Base-by-base conservation (phyloP, 805 yeast species). In the Sugiyamaella floridensis region DNA sequence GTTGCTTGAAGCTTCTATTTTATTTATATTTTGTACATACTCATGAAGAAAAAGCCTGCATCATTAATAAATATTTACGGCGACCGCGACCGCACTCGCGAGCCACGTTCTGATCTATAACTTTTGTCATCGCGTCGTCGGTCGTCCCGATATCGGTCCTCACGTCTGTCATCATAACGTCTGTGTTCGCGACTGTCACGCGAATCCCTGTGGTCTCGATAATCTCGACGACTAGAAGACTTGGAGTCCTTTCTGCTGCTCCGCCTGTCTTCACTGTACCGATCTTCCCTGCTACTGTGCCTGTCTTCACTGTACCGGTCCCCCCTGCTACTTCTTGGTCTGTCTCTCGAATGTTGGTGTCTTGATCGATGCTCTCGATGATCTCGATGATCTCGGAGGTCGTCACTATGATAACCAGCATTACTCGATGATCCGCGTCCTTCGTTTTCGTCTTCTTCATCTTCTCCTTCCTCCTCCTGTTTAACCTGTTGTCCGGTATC, bases 1-100 rank as follows among this genome's bases (percentile, higher is more conserved):
- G 77, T 82, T 42, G 81, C 84, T 12, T 77, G 60, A 62, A 44
- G 29, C 34, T 46, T 40, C 22, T 19, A 9, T 16, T 26, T 20
- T 29, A 52, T 40, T 41, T 29, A 43, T 47, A 45, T 28, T 28
- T 15, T 32, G 8, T 40, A 37, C 15, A 20, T 40, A 45, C 10
- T 45, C 45, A 29, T 50, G 34, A 45, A 43, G 26, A 45, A n/a
- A 45, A n/a, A 18, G 22, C 16, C 14, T 18, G 43, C 28, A 46
- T 46, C 43, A 46, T 46, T 42, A 46, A 18, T 46, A 47, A 34
- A 22, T 26, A 41, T n/a, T n/a, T 37, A 20, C n/a, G 37, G 37
- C 4, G 37, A 32, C 9, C 37, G 37, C n/a, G 37, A 10, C n/a
- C 37, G 37, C n/a, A 14, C 37, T 32, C 37, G 37, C 12, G n/a